These are phyloP conservation scores for Aristolochia contorta DNA, from an alignment of 164 flowering plant genomes.

Conservation along the genomic window DNA sequence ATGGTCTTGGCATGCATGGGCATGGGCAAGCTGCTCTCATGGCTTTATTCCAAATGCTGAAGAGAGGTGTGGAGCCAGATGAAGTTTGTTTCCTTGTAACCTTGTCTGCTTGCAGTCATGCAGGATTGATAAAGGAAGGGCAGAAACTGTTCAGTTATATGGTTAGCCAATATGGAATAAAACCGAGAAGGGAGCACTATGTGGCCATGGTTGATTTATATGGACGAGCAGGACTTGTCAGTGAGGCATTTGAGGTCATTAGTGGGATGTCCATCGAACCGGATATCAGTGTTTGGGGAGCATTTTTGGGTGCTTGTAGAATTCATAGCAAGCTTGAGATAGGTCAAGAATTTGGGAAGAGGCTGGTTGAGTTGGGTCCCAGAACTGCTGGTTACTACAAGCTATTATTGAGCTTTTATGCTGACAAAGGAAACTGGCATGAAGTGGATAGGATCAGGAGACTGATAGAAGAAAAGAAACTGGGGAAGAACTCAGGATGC, in stretches of 20 bases:
- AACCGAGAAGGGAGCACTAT: conserved; percentile 15
- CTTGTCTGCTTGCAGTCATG: conserved; percentile 11
- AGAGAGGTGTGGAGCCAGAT: conserved; percentile 15
- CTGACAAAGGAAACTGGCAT: conserved; percentile 5
- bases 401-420: conserved; percentile 10
- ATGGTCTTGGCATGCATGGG: conserved; percentile 15
- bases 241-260: conserved; percentile 12
- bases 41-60: conserved; percentile 15
- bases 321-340: conserved; percentile 9
- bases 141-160: conserved; percentile 7
- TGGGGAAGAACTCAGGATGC: conserved; percentile 3
- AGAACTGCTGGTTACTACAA: conserved; percentile 9
- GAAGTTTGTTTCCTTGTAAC: conserved; percentile 7
- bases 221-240: conserved; percentile 11
- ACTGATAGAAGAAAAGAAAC: conserved; percentile 8
- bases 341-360: background rate
- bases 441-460: conserved; percentile 8
- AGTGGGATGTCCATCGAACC: conserved; percentile 9
- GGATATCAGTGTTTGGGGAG: conserved; percentile 10
- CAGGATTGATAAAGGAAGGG: conserved; percentile 9
- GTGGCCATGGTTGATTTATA: conserved; percentile 8
- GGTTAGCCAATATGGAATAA: conserved; percentile 4
- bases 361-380: conserved; percentile 4
- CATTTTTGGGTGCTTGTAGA: conserved; percentile 13
- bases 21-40: conserved; percentile 9